Evolutionary conservation across 768 basidiomycete genomes (phyloP).

Genomic region (Boletus bicolor): DNA sequence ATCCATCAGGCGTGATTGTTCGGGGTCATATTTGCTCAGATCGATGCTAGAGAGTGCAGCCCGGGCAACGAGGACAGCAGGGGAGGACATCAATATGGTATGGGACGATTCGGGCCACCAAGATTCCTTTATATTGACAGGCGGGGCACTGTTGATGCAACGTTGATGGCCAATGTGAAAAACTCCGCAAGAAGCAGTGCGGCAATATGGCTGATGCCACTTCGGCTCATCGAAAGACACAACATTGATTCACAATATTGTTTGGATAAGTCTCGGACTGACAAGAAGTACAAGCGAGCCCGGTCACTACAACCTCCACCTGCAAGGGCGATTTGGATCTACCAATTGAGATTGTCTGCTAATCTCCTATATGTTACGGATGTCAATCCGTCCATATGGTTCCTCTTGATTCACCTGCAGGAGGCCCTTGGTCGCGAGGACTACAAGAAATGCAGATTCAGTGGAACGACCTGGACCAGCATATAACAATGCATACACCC

Average conservation of each 20-base stretch:
- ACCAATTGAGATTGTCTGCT: neutral
- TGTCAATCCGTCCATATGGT: slow-evolving; percentile 54
- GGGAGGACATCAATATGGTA: slow-evolving; percentile 48
- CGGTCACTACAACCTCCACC: neutral
- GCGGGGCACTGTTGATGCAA: neutral
- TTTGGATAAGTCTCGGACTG: slow-evolving; percentile 4
- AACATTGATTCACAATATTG: neutral
- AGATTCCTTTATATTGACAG: slow-evolving; percentile 4
- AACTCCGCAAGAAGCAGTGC: no score
- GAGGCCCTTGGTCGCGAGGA: slow-evolving; percentile 73
- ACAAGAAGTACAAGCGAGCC: neutral
- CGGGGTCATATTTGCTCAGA: slow-evolving; percentile 81
- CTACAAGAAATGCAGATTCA: slow-evolving; percentile 35
- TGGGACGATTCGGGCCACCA: neutral
- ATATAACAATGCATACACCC: slow-evolving; percentile 13
- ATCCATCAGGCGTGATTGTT: slow-evolving; percentile 94
- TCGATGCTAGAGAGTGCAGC: slow-evolving; percentile 72
- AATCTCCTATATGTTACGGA: slow-evolving; percentile 35
- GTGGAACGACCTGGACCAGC: neutral
- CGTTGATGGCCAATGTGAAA: neutral
- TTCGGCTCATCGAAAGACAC: neutral
- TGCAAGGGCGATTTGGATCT: neutral
- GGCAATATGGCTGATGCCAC: neutral
- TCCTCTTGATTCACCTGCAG: slow-evolving; percentile 57
- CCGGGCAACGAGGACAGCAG: slow-evolving; percentile 58